phyloP scores from a whole-genome alignment of 345 rosid species.

The Moricandia arvensis region DNA sequence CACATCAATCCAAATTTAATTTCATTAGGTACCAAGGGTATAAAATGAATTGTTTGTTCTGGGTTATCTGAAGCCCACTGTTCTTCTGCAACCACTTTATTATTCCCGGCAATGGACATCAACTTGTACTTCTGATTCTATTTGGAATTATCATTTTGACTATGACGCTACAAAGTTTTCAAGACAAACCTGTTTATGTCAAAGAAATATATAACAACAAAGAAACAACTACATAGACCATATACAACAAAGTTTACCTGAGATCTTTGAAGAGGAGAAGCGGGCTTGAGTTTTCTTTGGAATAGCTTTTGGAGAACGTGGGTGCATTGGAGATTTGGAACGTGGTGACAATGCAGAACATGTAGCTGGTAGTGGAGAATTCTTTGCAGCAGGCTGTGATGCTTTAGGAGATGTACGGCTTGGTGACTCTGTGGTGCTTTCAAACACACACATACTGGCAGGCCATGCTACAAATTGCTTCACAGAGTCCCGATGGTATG shows the following conservation, averaged over 20 bases:
- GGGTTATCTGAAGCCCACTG: not conserved
- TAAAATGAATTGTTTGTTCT: not conserved
- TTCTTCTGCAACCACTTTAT: too few relatives aligned
- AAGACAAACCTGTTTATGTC: not conserved
- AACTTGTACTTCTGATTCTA: too few relatives aligned
- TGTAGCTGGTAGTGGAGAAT: not conserved
- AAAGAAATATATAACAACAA: not conserved
- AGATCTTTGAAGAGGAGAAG: not conserved
- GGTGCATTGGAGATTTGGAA: too few relatives aligned
- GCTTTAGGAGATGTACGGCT: too few relatives aligned
- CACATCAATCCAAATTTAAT: not conserved
- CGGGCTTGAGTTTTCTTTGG: not conserved
- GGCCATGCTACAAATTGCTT: too few relatives aligned
- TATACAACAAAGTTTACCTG: not conserved
- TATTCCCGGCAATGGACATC: too few relatives aligned
- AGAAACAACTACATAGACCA: not conserved
- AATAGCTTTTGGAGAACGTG: not conserved
- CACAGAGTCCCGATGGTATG: too few relatives aligned
- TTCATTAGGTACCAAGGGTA: not conserved
- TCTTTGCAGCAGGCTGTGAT: not conserved
- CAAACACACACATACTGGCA: too few relatives aligned
- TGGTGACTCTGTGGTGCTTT: too few relatives aligned
- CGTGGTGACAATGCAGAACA: not conserved
- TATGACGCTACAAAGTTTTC: not conserved
- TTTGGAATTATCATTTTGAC: too few relatives aligned